Evolutionary conservation across 345 rosid genomes (phyloP).

Genomic region (Pseudoturritis turrita): DNA sequence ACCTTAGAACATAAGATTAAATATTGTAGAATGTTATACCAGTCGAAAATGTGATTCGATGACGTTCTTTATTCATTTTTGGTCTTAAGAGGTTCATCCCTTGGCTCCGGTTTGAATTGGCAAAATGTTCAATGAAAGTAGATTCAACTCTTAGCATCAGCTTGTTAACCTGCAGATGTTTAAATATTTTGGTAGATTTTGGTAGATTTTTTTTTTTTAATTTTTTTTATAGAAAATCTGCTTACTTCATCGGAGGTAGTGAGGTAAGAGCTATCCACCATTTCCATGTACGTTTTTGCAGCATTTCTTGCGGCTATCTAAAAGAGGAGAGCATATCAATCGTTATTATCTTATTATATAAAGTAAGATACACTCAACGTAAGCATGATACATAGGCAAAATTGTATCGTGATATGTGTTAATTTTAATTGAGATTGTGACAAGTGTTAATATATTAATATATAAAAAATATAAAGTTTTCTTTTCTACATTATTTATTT

Average conservation of each 20-base stretch:
- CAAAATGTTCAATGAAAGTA: slow-evolving; percentile 51
- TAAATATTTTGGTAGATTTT: neutral
- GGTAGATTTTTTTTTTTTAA: too few relatives aligned
- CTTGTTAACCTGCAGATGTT: slow-evolving; percentile 33
- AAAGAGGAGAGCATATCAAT: neutral
- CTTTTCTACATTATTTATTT: too few relatives aligned
- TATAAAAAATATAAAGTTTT: too few relatives aligned
- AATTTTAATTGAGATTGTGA: too few relatives aligned
- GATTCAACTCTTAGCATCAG: slow-evolving; percentile 50
- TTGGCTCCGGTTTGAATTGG: slow-evolving; percentile 46
- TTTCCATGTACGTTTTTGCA: slow-evolving; percentile 33
- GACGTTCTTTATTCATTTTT: slow-evolving; percentile 42
- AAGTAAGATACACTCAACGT: too few relatives aligned
- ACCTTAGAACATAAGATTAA: too few relatives aligned
- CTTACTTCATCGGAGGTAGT: slow-evolving; percentile 40
- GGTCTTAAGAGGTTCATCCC: slow-evolving; percentile 66
- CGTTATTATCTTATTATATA: too few relatives aligned
- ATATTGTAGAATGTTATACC: slow-evolving; percentile 29
- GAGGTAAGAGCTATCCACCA: slow-evolving; percentile 43
- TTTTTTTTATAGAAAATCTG: neutral
- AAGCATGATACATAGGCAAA: too few relatives aligned
- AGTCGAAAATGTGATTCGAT: slow-evolving; percentile 44
- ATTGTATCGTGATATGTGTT: too few relatives aligned
- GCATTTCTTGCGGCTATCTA: slow-evolving; percentile 39
- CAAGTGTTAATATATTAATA: too few relatives aligned